phyloP scores from a whole-genome alignment of 768 basidiomycete genomes.

The Suillus clintonianus region DNA sequence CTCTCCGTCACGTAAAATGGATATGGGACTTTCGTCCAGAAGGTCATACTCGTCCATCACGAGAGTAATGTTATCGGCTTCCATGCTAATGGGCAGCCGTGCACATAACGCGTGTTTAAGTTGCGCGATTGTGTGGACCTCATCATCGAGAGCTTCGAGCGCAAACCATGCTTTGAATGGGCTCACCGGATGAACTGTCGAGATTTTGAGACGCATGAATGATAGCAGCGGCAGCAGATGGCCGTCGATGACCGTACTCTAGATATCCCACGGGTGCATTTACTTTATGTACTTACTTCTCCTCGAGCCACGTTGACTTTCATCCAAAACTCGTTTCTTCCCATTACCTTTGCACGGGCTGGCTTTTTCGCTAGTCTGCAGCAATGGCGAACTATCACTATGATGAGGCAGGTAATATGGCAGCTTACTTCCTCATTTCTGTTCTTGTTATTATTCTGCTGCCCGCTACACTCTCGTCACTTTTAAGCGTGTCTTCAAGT shows the following conservation, averaged over 20 bases:
- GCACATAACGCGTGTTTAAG: slow-evolving; percentile 23
- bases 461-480: slow-evolving; percentile 66
- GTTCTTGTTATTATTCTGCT: slow-evolving; percentile 83
- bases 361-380: slow-evolving; percentile 14
- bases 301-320: slow-evolving; percentile 11
- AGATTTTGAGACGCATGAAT: slow-evolving; percentile 59
- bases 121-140: slow-evolving; percentile 7
- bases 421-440: slow-evolving; percentile 88
- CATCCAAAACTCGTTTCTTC: slow-evolving; percentile 5
- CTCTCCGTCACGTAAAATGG: slow-evolving; percentile 28
- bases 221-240: not conserved
- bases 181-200: slow-evolving; percentile 48
- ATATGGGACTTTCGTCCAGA: slow-evolving; percentile 27
- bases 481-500: slow-evolving; percentile 45
- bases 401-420: slow-evolving; percentile 85
- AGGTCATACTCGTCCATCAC: slow-evolving; percentile 31
- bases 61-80: slow-evolving; percentile 5
- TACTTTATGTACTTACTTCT: not conserved
- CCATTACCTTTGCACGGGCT: not conserved
- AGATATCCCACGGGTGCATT: slow-evolving; percentile 9
- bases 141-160: slow-evolving; percentile 30
- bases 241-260: not conserved
- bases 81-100: slow-evolving; percentile 4
- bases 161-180: slow-evolving; percentile 56
- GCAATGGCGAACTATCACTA: slow-evolving; percentile 82